A percentile compares a stretch with the other conserved stretches of the same genome.
These are phyloP conservation scores for Metarhizium sp. DNA, from an alignment of 2,329 filamentous ascomycete species.

Conservation along the genomic window DNA sequence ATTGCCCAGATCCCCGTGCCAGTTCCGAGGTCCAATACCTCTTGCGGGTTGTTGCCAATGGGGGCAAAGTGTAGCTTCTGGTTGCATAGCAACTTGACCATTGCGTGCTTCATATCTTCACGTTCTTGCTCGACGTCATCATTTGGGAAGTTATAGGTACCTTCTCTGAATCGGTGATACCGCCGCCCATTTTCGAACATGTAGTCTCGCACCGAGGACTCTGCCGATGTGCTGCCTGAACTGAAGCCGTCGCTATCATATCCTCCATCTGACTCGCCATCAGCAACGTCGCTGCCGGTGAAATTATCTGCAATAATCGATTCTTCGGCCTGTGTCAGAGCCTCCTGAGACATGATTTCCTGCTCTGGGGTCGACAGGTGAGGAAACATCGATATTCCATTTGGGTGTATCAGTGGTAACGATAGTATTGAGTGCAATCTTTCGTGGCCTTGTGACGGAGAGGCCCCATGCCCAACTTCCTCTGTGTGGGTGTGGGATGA, in stretches of 20 bases:
- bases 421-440: conserved; percentile 14
- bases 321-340: conserved; percentile 25
- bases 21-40: conserved; percentile 48
- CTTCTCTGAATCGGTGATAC: conserved; percentile 47
- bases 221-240: conserved; percentile 27
- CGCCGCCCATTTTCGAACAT: conserved; percentile 47
- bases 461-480: background rate
- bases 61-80: conserved; percentile 43
- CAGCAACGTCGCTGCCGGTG: conserved; percentile 12
- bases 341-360: conserved; percentile 25
- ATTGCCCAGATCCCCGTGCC: conserved; percentile 53
- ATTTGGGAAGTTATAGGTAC: conserved; percentile 48
- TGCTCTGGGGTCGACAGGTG: conserved; percentile 24
- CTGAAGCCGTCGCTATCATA: conserved; percentile 27
- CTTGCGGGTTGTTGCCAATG: conserved; percentile 34
- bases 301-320: conserved; percentile 26
- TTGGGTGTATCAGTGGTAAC: conserved; percentile 27
- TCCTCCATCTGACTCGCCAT: conserved; percentile 22
- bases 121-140: conserved; percentile 51
- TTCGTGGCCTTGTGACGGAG: background rate
- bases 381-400: conserved; percentile 27
- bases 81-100: conserved; percentile 38
- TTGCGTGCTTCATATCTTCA: conserved; percentile 47
- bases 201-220: conserved; percentile 38
- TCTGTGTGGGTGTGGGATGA: background rate